Conservation (phyloP, 2,329 filamentous ascomycete genomes). For the Neofusicoccum kwambonambiense region DNA sequence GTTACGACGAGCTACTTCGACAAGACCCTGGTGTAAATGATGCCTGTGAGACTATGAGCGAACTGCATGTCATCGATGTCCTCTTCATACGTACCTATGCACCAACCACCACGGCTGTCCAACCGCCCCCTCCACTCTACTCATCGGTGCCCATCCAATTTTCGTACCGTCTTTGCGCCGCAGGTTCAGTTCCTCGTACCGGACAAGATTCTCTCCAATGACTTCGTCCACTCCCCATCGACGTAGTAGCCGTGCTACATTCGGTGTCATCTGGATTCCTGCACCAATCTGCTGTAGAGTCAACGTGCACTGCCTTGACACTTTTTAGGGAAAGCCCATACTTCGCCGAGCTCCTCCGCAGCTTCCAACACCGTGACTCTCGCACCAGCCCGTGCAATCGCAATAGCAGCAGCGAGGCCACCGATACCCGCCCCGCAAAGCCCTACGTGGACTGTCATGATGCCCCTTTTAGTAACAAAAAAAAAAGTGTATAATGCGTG, state of each 20-base stretch:
- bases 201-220: conserved; percentile 43
- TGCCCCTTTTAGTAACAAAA: background rate
- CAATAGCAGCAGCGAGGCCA: conserved; percentile 41
- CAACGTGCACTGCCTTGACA: background rate
- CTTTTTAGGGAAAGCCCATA: conserved; percentile 22
- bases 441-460: background rate
- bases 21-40: conserved; percentile 47
- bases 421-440: conserved; percentile 21
- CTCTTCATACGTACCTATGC: conserved; percentile 26
- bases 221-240: conserved; percentile 41
- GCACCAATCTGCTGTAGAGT: conserved; percentile 28
- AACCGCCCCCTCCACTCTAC: conserved; percentile 32
- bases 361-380: conserved; percentile 41
- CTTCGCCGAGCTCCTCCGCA: conserved; percentile 42
- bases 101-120: conserved; percentile 48
- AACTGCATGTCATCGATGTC: background rate
- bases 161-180: conserved; percentile 40
- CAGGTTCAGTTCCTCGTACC: conserved; percentile 42
- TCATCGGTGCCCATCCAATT: conserved; percentile 39
- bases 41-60: conserved; percentile 27
- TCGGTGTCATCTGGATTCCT: conserved; percentile 43
- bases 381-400: conserved; percentile 33
- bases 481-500: no score
- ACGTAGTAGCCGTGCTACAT: conserved; percentile 41
- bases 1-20: conserved; percentile 38